These are phyloP conservation scores for Penicillium sumatraense DNA, from an alignment of 2,329 filamentous ascomycete genomes.

Conservation along the genomic window DNA sequence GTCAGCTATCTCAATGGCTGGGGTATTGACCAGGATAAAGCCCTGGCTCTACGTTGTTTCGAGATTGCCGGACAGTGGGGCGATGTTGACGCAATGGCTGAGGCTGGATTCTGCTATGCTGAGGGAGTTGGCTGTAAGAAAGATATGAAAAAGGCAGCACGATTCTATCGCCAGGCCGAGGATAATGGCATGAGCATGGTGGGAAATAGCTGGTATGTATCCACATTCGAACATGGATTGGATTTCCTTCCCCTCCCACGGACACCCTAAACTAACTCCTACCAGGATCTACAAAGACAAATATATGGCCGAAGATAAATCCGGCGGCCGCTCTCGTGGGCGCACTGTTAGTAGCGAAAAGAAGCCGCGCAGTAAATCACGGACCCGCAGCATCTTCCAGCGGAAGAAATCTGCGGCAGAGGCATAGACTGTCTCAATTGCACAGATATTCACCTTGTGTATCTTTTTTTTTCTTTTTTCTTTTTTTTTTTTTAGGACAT, in stretches of 20 bases:
- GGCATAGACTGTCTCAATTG: conserved; percentile 23
- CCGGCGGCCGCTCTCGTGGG: conserved; percentile 36
- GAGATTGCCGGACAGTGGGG: conserved; percentile 97
- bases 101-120: conserved; percentile 95
- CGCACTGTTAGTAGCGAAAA: conserved; percentile 57
- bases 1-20: conserved; percentile 98
- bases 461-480: background rate
- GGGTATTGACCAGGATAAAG: conserved; percentile 93
- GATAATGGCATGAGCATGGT: conserved; percentile 96
- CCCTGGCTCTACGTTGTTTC: conserved; percentile 86
- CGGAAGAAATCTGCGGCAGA: conserved; percentile 55
- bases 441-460: conserved; percentile 5
- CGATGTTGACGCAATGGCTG: conserved; percentile 88
- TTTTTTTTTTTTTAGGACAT: conserved; percentile 4
- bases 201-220: conserved; percentile 90
- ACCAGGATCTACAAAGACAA: conserved; percentile 94
- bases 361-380: conserved; percentile 75
- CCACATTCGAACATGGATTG: background rate
- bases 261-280: background rate
- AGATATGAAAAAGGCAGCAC: conserved; percentile 90
- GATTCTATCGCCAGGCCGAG: conserved; percentile 87
- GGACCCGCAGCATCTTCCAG: conserved; percentile 74
- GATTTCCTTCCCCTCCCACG: no score
- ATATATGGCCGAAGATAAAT: conserved; percentile 71
- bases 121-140: conserved; percentile 94